Evolutionary conservation across 2,329 filamentous ascomycete species (phyloP), one percentile per base, ranked within the genome.

Genomic region (Dothidotthia symphoricarpi): DNA sequence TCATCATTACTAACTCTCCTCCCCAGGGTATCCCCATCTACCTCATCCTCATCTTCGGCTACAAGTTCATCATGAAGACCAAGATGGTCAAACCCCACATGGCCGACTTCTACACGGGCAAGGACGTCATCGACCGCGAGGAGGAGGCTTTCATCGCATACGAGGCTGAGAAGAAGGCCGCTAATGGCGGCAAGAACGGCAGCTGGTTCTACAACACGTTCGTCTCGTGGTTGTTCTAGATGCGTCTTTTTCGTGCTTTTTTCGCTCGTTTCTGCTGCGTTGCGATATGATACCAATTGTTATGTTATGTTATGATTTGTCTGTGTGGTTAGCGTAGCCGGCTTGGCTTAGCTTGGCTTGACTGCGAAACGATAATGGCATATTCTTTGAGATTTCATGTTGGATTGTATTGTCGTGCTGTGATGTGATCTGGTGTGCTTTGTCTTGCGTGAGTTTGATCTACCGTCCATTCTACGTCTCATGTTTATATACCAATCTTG

Each of bases 21-120:
- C 60, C 70, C 85, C 6, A 58, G 54, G 86, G 85, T 34, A 88
- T 90, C 51, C 86, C 86, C 1, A 66, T 90, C 15, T 90, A 88
- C 64, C 65, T 89, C 13, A 45, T 49, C 16, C 73, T 86, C 61
- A 79, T 88, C 59, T 78, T 82, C 41, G 85, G 83, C n/a, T 62
- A 62, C 47, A 62, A 62, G 26, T 35, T 51, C 36, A 22, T 49
- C 36, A 60, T 53, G 49, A 55, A 57, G 33, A 51, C 48, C 14
- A 55, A 58, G 49, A 50, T 51, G 31, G 51, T 86, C 35, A 71
- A 73, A 45, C 70, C 83, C 0, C 67, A 76, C 42, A 73, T 80
- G 53, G 82, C 76, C 22, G 85, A 88, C 70, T 77, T 88, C 45
- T 87, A 77, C 69, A 77, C 77, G 0, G 85, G 84, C 55, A 88